These are phyloP conservation scores for Quercus lobata DNA, from an alignment of 331 rosid genomes.

Conservation along the genomic window DNA sequence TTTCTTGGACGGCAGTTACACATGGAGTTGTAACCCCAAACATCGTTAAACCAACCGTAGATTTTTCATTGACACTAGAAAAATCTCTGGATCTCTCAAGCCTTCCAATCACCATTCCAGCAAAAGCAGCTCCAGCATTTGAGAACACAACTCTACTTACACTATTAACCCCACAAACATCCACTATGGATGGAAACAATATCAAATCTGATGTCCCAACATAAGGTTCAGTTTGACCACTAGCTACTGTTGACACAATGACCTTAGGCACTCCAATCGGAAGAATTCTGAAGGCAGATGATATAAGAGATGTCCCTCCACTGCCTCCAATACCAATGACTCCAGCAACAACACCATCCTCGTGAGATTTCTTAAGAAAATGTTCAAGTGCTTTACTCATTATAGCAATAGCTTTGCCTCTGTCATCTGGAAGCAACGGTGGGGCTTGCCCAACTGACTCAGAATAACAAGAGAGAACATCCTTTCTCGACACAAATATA, in stretches of 20 bases:
- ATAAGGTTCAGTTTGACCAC: conserved; percentile 82
- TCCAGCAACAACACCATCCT: conserved; percentile 47
- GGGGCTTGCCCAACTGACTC: conserved; percentile 22
- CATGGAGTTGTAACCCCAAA: conserved; percentile 90
- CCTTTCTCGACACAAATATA: conserved; percentile 59
- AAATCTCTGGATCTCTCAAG: conserved; percentile 31
- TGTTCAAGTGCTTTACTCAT: conserved; percentile 68
- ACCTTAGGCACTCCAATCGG: conserved; percentile 83
- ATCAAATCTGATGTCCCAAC: conserved; percentile 76
- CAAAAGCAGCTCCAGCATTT: conserved; percentile 84
- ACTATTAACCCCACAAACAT: conserved; percentile 73
- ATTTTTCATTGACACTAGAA: conserved; percentile 29
- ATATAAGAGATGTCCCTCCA: conserved; percentile 80
- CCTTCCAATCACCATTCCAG: conserved; percentile 86
- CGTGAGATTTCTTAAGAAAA: conserved; percentile 45
- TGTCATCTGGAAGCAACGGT: conserved; percentile 47
- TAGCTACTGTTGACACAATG: conserved; percentile 80
- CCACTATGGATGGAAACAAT: conserved; percentile 74
- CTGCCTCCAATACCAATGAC: conserved; percentile 80
- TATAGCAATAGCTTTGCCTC: conserved; percentile 65
- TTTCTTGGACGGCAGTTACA: conserved; percentile 61
- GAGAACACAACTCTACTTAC: conserved; percentile 63
- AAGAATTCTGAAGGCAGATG: conserved; percentile 58
- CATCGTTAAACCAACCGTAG: conserved; percentile 82
- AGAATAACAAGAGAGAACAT: conserved; percentile 39